phyloP scores from a whole-genome alignment of 2,329 filamentous ascomycete species.

The Fusarium irregulare region DNA sequence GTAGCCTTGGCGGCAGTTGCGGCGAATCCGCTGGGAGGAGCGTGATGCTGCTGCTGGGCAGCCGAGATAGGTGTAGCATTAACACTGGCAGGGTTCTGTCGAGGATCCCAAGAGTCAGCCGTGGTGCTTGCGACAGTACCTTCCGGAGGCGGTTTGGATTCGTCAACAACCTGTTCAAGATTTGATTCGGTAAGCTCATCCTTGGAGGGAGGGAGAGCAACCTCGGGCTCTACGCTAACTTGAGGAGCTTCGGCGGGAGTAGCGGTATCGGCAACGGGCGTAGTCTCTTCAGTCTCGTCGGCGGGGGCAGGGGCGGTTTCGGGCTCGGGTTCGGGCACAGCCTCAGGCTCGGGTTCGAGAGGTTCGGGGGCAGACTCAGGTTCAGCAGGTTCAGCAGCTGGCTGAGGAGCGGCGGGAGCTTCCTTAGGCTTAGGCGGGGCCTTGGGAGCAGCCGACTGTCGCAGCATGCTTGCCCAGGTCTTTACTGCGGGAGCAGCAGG shows the following conservation, averaged over 20 bases:
- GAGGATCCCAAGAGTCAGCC: slow-evolving; percentile 85
- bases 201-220: slow-evolving; percentile 74
- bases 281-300: slow-evolving; percentile 41
- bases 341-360: slow-evolving; percentile 51
- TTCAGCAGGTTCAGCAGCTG: slow-evolving; percentile 49
- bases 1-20: slow-evolving; percentile 86
- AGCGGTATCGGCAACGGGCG: slow-evolving; percentile 50
- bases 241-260: slow-evolving; percentile 38
- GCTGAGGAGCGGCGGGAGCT: slow-evolving; percentile 58
- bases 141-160: slow-evolving; percentile 79
- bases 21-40: slow-evolving; percentile 74
- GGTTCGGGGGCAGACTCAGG: slow-evolving; percentile 54
- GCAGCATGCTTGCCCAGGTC: slow-evolving; percentile 83
- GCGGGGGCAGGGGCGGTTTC: slow-evolving; percentile 51
- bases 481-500: slow-evolving; percentile 59
- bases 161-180: slow-evolving; percentile 88
- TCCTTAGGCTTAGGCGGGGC: slow-evolving; percentile 66
- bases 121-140: slow-evolving; percentile 89
- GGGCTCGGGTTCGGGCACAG: slow-evolving; percentile 45
- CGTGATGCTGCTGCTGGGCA: slow-evolving; percentile 71
- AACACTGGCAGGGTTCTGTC: slow-evolving; percentile 67
- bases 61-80: slow-evolving; percentile 74
- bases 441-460: slow-evolving; percentile 68
- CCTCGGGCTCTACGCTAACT: slow-evolving; percentile 48
- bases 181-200: slow-evolving; percentile 92